Base-by-base conservation (phyloP, 2,329 filamentous ascomycete species). In the Delphinella strobiligena region DNA sequence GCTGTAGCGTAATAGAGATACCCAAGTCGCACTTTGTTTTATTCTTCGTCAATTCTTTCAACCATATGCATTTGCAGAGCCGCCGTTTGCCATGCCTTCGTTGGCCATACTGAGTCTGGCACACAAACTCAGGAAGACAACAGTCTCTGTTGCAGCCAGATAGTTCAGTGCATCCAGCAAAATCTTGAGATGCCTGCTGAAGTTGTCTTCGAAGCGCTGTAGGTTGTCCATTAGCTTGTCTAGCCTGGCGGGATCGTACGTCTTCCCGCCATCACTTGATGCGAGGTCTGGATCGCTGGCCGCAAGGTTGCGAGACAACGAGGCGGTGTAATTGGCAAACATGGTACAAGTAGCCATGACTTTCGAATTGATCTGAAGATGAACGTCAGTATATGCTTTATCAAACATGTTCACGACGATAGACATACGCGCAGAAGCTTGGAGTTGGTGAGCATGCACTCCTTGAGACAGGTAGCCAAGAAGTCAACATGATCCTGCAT, bases 401-500 rank as follows among this genome's bases (percentile, higher is more conserved):
- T 29, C 19, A 30, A 37, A 42, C 8, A 43, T 15, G 15, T 2
- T 31, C 8, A 14, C 11, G 10, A 16, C 5, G 19, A 19, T 3
- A 34, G 10, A 61, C 69, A 48, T 72, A 94, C 89, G 62, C 86
- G 81, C 4, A 98, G 66, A 5, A 98, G 71, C 64, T 94, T 95
- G 56, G 85, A 86, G 60, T 98, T 95, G 15, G 91, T 98, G 48
- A 98, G 71, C 87, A 96, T 96, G 67, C 91, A 96, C 64, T 96
- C 91, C 63, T 96, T 98, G 53, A 98, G 69, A 59, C 91, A 98
- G 3, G 91, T 96, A 52, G 95, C 91, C 35, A 98, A 66, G 59
- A 98, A 98, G 62, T 96, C 91, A 44, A 98, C 88, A 62, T 98
- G 91, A 55, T 96, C 88, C 63, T 96, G 86, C 91, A 98, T 98